Percentiles rank a stretch among this genome's conserved stretches.
Conservation (phyloP, 2,329 filamentous ascomycete genomes). For the Pseudocercospora vitis region DNA sequence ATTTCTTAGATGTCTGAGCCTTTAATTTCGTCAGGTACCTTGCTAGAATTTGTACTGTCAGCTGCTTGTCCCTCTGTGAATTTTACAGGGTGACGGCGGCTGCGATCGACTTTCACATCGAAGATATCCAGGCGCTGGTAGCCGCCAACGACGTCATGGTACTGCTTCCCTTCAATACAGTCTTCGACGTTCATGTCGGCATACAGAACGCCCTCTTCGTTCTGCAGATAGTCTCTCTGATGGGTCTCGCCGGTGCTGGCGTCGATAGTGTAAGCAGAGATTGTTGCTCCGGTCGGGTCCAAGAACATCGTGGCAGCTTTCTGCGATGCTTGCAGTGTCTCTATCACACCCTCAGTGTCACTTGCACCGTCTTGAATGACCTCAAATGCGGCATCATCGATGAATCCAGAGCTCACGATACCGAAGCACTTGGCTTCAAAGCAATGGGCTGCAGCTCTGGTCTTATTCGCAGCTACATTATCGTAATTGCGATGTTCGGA, state of each 20-base stretch:
- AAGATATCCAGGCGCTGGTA: constrained; percentile 59
- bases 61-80: neutral
- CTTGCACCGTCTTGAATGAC: too few species aligned
- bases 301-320: constrained; percentile 53
- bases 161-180: constrained; percentile 58
- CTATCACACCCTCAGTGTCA: too few species aligned
- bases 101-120: constrained; percentile 51
- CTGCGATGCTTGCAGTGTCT: constrained; percentile 42
- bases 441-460: constrained; percentile 55
- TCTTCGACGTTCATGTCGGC: constrained; percentile 52
- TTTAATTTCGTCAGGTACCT: too few species aligned
- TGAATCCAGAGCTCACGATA: constrained; percentile 49
- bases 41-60: neutral
- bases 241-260: too few species aligned
- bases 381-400: constrained; percentile 40
- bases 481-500: constrained; percentile 48
- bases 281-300: constrained; percentile 50
- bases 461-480: constrained; percentile 56
- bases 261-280: constrained; percentile 37
- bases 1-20: too few species aligned
- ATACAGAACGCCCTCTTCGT: constrained; percentile 53
- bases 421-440: constrained; percentile 61
- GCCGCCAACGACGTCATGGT: constrained; percentile 54
- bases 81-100: too few species aligned
- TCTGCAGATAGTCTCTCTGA: too few species aligned